A percentile compares a stretch with the other conserved stretches of the same genome.
These are phyloP conservation scores for Vigna angularis DNA, from an alignment of 306 rosid genomes.

Conservation along the genomic window DNA sequence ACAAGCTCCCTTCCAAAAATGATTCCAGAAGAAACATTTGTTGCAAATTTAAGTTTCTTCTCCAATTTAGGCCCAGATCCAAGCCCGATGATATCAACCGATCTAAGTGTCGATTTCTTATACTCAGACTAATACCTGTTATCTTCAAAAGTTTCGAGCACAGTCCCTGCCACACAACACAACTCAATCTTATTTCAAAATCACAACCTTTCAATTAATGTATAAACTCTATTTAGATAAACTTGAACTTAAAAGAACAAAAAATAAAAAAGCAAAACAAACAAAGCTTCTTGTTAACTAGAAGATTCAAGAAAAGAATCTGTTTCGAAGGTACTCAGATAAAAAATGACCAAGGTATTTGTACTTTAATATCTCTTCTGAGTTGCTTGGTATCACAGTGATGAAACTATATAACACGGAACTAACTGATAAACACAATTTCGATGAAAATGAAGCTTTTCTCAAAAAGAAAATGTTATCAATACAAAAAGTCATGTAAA, in stretches of 20 bases:
- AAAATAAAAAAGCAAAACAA: neutral
- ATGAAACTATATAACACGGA: too few relatives aligned
- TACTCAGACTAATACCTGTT: constrained; percentile 70
- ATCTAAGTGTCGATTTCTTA: constrained; percentile 66
- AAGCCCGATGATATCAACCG: constrained; percentile 79
- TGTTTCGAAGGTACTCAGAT: neutral
- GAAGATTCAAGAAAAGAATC: neutral
- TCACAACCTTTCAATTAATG: neutral
- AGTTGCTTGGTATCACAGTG: too few relatives aligned
- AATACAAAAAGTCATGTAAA: too few relatives aligned
- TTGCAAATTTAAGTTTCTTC: constrained; percentile 80
- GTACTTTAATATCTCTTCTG: neutral
- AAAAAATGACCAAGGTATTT: neutral
- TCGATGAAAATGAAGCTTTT: too few relatives aligned
- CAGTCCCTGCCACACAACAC: constrained; percentile 61
- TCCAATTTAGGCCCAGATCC: constrained; percentile 76
- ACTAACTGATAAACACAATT: too few relatives aligned
- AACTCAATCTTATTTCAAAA: constrained; percentile 19
- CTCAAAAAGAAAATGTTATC: too few relatives aligned
- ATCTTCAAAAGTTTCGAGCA: constrained; percentile 78
- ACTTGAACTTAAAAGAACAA: neutral
- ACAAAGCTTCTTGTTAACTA: neutral
- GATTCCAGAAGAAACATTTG: constrained; percentile 70
- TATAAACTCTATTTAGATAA: neutral
- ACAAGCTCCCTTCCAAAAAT: constrained; percentile 78